Base-by-base conservation (phyloP, 345 rosid species). In the Eutrema japonicum region DNA sequence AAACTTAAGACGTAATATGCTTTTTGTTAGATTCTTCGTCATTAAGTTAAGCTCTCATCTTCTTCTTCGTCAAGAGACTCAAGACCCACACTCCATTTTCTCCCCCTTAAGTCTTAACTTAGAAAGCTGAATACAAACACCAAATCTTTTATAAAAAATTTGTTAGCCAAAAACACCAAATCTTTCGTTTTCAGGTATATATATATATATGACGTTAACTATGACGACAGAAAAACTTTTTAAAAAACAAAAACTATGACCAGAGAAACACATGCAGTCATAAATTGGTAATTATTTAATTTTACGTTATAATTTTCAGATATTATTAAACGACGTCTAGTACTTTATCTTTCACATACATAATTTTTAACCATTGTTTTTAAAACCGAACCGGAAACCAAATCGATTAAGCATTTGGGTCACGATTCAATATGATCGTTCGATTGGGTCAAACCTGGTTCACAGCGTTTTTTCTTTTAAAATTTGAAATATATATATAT, bases 11-110 rank as follows among this genome's bases (percentile, higher is more conserved):
- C 41, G 22, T 70, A 22, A 65, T 38, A 55, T 48, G 37, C 72
- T 65, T 71, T 75, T 71, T 49, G 42, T 16, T 65, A 71, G 82
- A 89, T 86, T 83, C 98, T 93, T 93, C 91, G 89, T 77, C 81
- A 81, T 86, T 91, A 94, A 94, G 98, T 81, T 91, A 90, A 77
- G 74, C 80, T 78, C 81, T 74, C 62, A 74, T 66, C 77, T 56
- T 69, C 54, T 72, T 76, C 68, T 56, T 47, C 68, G 13, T 12
- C 58, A 46, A 75, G 58, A 69, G 64, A 59, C 59, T 12, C 58
- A 46, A 75, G 58, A 69, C 70, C 66, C 59, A 43, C 68, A 50
- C 78, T 37, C 63, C 68, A 45, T 64, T 64, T 58, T 42, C 58
- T 66, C 10, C 45, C 8, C 73, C 47, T 4, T 22, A 48, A 16